phyloP scores from a whole-genome alignment of 768 basidiomycete species.

The Amanita phalloides region DNA sequence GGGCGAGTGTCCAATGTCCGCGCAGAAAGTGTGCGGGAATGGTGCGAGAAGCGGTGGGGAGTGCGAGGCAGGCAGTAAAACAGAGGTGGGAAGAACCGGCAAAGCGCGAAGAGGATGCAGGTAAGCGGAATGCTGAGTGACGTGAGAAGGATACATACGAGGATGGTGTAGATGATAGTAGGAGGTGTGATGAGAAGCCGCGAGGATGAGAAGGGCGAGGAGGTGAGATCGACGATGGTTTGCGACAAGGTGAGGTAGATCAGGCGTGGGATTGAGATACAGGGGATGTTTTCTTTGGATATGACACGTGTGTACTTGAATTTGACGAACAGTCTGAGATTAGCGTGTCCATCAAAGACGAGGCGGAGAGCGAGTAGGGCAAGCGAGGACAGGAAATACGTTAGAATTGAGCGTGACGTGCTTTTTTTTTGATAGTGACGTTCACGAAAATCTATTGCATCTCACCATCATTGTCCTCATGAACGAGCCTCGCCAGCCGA shows the following conservation, averaged over 20 bases:
- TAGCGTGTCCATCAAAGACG: slow-evolving; percentile 26
- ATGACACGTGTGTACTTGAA: slow-evolving; percentile 41
- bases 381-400: slow-evolving; percentile 38
- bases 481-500: background rate
- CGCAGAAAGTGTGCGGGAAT: slow-evolving; percentile 53
- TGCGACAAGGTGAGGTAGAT: slow-evolving; percentile 52
- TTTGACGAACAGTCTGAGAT: slow-evolving; percentile 49
- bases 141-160: slow-evolving; percentile 31
- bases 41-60: slow-evolving; percentile 39
- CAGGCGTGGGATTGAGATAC: slow-evolving; percentile 59
- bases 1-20: slow-evolving; percentile 40
- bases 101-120: slow-evolving; percentile 32
- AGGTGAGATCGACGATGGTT: slow-evolving; percentile 24
- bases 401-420: slow-evolving; percentile 31
- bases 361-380: slow-evolving; percentile 33
- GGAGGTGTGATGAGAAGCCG: slow-evolving; percentile 8
- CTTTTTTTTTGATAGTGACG: slow-evolving; percentile 36
- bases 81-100: slow-evolving; percentile 39
- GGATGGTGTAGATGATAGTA: slow-evolving; percentile 19
- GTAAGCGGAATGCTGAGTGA: slow-evolving; percentile 26
- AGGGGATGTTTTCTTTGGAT: slow-evolving; percentile 56
- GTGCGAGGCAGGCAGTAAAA: slow-evolving; percentile 46
- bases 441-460: too few relatives aligned
- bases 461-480: too few relatives aligned
- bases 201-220: background rate